Evolutionary conservation across 495 filamentous ascomycete species (phyloP), one percentile per base, ranked within the genome.

Genomic region (Lasiosphaeriaceae sp.): DNA sequence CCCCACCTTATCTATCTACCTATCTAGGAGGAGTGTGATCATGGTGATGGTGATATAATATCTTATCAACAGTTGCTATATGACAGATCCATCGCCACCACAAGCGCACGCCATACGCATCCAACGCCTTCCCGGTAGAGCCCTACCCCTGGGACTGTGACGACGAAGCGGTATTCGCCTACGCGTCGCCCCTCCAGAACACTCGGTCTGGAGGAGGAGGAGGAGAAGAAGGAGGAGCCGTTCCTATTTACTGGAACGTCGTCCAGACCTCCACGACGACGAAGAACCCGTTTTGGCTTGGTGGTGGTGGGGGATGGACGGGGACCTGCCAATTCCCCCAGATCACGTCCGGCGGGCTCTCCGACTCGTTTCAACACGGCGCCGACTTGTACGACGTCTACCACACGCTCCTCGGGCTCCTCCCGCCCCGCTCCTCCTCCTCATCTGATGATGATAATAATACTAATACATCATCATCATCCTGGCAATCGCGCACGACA

Each of bases 241-340:
- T 77, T 0, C 59, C 62, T 2, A 77, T 71, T 14, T 85, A 83
- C 73, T 88, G 86, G 85, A 31, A 31, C 26, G 3, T 31, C 26
- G 3, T 31, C 26, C 66, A 74, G 21, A 74, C 78, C 16, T 83
- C 80, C 65, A 71, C 72, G 22, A 77, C 77, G 14, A 61, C 74
- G 8, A 69, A 74, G 11, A 89, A 89, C 65, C 84, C 85, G 2
- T 84, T 84, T 59, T 56, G 16, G 63, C n/a, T 77, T 79, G 1
- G 58, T 70, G 14, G 7, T 12, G 39, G 7, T 12, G 39, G 39
- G 2, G 84, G 84, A 8, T 86, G 83, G 69, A 70, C 77, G 26
- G 86, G 85, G 20, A 80, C 78, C 20, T 90, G 87, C 65, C 81
- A 86, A 54, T 89, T 88, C 66, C 87, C 86, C 4, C 87, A 90